Conservation (phyloP, 768 basidiomycete genomes). For the Trametes sanguinea region DNA sequence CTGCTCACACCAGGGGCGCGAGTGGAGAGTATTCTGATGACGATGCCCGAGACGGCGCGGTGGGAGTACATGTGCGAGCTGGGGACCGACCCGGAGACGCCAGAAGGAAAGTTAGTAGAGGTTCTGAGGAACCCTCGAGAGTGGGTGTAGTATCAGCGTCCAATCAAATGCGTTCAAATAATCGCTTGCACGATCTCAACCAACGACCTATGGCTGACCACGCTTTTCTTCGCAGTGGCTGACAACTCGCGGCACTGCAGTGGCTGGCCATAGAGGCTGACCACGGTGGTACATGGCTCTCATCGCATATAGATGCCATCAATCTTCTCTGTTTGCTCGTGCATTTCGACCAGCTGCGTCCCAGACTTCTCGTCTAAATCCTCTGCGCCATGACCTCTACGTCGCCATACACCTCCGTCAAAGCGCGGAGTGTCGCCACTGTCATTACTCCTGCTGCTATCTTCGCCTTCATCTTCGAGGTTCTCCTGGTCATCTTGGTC, state of each 20-base stretch:
- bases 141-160: not conserved
- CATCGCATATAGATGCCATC: too few relatives aligned
- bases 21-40: constrained; percentile 67
- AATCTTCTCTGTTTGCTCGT: not conserved
- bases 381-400: not conserved
- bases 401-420: not conserved
- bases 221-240: too few relatives aligned
- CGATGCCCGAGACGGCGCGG: constrained; percentile 62
- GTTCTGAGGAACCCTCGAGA: constrained; percentile 46
- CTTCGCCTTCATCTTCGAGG: constrained; percentile 6
- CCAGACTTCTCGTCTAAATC: too few relatives aligned
- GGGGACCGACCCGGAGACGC: constrained; percentile 46
- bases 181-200: not conserved
- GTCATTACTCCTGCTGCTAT: not conserved
- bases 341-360: too few relatives aligned
- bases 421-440: not conserved
- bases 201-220: not conserved
- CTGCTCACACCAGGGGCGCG: constrained; percentile 58
- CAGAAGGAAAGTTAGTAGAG: constrained; percentile 53
- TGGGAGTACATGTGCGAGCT: constrained; percentile 71
- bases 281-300: too few relatives aligned
- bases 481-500: constrained; percentile 6
- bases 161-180: not conserved
- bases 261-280: too few relatives aligned
- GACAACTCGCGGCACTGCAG: too few relatives aligned